phyloP scores from a whole-genome alignment of 805 yeast species.

The Lipomyces chichibuensis region DNA sequence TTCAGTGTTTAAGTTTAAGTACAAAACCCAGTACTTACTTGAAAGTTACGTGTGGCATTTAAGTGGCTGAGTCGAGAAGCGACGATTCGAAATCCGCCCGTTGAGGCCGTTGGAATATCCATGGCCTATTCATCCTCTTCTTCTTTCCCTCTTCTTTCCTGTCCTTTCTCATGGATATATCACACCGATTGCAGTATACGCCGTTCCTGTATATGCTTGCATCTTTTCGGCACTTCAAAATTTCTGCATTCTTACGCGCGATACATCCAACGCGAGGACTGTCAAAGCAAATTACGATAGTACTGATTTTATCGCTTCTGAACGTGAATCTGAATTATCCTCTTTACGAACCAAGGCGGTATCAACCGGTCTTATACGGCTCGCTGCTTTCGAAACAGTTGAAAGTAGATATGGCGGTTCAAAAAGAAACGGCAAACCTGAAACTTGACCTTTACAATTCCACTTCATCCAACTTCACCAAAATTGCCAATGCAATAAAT shows the following conservation, averaged over 20 bases:
- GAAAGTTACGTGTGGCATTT: neutral
- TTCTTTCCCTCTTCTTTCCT: neutral
- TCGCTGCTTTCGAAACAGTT: neutral
- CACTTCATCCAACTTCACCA: neutral
- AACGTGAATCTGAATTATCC: constrained; percentile 13
- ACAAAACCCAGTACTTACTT: neutral
- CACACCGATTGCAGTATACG: neutral
- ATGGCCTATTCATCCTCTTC: neutral
- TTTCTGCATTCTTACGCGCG: neutral
- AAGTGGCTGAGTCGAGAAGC: too few species aligned
- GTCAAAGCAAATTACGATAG: neutral
- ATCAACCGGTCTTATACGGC: neutral
- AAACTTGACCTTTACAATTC: neutral
- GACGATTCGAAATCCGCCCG: neutral
- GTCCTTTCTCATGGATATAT: neutral
- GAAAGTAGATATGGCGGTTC: neutral
- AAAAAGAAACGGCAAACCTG: neutral
- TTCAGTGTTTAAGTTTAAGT: neutral
- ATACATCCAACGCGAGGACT: neutral
- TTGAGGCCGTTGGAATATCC: neutral
- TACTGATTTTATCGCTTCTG: constrained; percentile 1
- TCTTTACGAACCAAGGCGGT: constrained; percentile 3
- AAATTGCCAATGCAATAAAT: neutral
- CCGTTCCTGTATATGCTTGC: neutral
- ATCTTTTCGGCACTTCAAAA: neutral